A percentile compares a stretch with the other conserved stretches of the same genome.
Evolutionary conservation across 352 stramenopile genomes (phyloP).

Genomic region (Phytophthora sp.): DNA sequence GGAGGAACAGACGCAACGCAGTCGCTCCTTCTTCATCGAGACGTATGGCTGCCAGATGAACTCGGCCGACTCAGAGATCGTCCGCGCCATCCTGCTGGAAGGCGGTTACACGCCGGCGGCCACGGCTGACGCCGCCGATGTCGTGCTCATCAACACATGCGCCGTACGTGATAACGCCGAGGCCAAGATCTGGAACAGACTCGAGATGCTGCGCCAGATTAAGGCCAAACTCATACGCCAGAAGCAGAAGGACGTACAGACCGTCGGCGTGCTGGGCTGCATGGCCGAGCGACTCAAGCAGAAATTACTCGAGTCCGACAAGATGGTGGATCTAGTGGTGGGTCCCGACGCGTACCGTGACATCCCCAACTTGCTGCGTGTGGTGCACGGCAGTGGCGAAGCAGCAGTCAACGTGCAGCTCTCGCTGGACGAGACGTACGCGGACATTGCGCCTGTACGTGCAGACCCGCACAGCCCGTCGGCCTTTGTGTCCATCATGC

Average conservation of each 20-base stretch:
- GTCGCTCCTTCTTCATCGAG: conserved; percentile 83
- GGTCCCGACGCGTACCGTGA: conserved; percentile 99
- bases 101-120: conserved; percentile 63
- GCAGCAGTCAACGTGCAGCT: conserved; percentile 95
- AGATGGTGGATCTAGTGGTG: conserved; percentile 97
- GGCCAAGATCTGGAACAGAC: conserved; percentile 91
- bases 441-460: conserved; percentile 96
- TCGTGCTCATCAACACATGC: conserved; percentile 99
- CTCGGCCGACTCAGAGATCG: conserved; percentile 98
- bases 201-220: conserved; percentile 79
- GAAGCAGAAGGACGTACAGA: conserved; percentile 72
- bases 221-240: conserved; percentile 74
- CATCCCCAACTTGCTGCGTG: conserved; percentile 93
- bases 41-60: conserved; percentile 99
- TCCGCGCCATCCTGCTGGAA: conserved; percentile 93
- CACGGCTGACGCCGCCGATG: conserved; percentile 84
- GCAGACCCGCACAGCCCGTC: conserved; percentile 82
- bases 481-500: conserved; percentile 99
- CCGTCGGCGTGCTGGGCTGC: conserved; percentile 97
- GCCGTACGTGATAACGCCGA: conserved; percentile 99
- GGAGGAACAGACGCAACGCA: conserved; percentile 31
- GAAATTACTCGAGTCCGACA: conserved; percentile 93
- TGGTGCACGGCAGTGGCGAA: conserved; percentile 77
- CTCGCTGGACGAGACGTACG: conserved; percentile 98
- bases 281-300: conserved; percentile 99